Conservation (phyloP, 805 yeast genomes). For the Yamadazyma insecticola region DNA sequence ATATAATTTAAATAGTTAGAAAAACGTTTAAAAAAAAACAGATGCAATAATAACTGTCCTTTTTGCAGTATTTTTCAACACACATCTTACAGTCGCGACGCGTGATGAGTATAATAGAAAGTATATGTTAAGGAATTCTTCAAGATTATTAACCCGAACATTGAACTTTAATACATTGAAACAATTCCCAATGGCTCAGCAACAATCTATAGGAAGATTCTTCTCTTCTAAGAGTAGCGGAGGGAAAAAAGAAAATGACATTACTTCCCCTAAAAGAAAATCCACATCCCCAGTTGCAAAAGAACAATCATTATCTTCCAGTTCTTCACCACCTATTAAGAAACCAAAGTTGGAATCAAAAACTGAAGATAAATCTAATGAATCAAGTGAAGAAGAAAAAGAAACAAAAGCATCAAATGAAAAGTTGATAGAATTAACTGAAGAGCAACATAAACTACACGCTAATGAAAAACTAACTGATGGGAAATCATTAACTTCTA, state of each 20-base stretch:
- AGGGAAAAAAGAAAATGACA: conserved; percentile 1
- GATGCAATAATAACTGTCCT: too few relatives aligned
- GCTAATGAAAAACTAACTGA: conserved; percentile 6
- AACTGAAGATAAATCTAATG: not conserved
- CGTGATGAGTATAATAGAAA: too few relatives aligned
- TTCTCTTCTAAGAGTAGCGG: conserved; percentile 13
- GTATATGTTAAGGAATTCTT: too few relatives aligned
- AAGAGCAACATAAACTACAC: conserved; percentile 10
- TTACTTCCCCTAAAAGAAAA: conserved; percentile 1
- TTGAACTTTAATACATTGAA: too few relatives aligned
- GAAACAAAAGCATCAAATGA: conserved; percentile 1
- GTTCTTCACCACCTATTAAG: not conserved
- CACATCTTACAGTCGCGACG: too few relatives aligned
- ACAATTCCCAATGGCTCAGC: conserved; percentile 30
- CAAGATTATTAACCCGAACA: too few relatives aligned
- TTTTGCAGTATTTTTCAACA: too few relatives aligned
- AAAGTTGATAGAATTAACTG: conserved; percentile 9
- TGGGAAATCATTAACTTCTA: conserved; percentile 7
- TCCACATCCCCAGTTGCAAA: not conserved
- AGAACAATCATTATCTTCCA: conserved; percentile 1
- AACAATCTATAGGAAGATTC: conserved; percentile 31
- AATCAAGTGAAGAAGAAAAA: not conserved
- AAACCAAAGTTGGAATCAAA: not conserved
- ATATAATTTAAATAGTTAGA: too few relatives aligned
- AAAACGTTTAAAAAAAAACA: too few relatives aligned